phyloP scores from a whole-genome alignment of 2,329 filamentous ascomycete genomes.

The Trichoderma endophyticum region DNA sequence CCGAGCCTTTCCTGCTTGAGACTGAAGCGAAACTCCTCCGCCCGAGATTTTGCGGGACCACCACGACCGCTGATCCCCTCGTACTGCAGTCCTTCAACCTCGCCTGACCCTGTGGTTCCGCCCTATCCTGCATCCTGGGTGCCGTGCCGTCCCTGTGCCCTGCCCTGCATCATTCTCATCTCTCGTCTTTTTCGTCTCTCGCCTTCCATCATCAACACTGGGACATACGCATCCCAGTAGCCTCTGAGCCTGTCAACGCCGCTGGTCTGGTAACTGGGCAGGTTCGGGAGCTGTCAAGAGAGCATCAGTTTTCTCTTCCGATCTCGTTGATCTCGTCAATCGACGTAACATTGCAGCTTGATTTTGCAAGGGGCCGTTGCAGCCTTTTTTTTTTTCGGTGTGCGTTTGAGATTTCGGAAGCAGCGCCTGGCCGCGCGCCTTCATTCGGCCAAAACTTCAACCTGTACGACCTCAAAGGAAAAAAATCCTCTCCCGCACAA shows the following conservation, averaged over 20 bases:
- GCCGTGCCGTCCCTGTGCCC: not conserved
- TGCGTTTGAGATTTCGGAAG: not conserved
- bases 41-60: constrained; percentile 4
- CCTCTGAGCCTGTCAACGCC: not conserved
- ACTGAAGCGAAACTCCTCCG: not conserved
- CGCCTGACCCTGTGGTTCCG: constrained; percentile 6
- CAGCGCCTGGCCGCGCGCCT: not conserved
- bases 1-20: not conserved
- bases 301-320: not conserved
- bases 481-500: not conserved
- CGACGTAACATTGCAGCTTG: not conserved
- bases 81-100: not conserved
- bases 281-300: not conserved
- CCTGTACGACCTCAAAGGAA: not conserved
- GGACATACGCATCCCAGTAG: not conserved
- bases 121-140: not conserved
- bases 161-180: not conserved
- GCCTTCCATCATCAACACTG: not conserved
- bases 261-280: not conserved
- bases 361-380: not conserved
- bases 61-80: constrained; percentile 1
- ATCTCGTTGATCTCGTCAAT: not conserved
- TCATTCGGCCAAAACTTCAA: not conserved
- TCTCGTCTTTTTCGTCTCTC: not conserved
- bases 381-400: not conserved